Percentiles rank a stretch among this genome's conserved stretches.
Conservation (phyloP, 2,329 filamentous ascomycete species). For the Claviceps citrina region DNA sequence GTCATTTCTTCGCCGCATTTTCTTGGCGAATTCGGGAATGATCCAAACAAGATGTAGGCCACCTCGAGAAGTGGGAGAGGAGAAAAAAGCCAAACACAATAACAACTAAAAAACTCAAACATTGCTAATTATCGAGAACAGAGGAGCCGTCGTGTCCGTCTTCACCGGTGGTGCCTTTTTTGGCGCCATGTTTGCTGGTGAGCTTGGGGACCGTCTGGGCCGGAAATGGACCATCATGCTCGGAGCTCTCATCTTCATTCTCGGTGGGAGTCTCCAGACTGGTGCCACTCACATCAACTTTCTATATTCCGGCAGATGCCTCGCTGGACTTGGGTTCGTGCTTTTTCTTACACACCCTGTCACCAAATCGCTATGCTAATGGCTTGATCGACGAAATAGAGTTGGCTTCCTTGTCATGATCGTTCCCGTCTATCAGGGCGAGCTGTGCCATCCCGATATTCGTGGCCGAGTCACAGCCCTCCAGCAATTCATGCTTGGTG, state of each 20-base stretch:
- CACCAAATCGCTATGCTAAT: no score
- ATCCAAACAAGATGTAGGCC: background rate
- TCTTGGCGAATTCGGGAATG: background rate
- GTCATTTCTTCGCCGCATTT: background rate
- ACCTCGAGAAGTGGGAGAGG: no score
- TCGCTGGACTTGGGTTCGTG: background rate
- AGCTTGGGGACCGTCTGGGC: background rate
- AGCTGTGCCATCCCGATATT: background rate
- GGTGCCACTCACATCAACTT: background rate
- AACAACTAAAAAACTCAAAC: background rate
- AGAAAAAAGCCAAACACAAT: background rate
- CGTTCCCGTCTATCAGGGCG: background rate
- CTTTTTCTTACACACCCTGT: background rate
- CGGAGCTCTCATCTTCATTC: background rate
- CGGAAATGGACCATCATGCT: background rate
- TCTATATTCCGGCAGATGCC: background rate
- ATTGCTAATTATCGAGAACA: background rate
- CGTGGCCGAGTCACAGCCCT: background rate
- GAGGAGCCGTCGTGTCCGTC: background rate
- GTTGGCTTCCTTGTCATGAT: background rate
- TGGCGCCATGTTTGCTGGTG: background rate
- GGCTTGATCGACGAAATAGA: background rate
- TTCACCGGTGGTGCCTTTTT: conserved; percentile 1
- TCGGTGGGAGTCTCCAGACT: conserved; percentile 1
- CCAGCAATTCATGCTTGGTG: background rate